Evolutionary conservation across 805 yeast genomes (phyloP).

Genomic region (Pichia phayaonensis): DNA sequence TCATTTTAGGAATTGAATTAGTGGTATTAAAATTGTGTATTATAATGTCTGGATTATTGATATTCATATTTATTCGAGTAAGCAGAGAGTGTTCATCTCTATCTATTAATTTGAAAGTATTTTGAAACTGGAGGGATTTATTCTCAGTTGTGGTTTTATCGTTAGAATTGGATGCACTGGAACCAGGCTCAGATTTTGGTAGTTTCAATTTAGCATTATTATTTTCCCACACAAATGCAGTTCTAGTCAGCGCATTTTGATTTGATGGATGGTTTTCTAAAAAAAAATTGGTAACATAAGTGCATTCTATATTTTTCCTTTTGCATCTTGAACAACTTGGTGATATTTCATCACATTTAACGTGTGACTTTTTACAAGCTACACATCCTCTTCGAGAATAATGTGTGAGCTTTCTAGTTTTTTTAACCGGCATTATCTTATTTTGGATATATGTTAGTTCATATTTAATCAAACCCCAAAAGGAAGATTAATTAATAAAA

Average conservation of each 20-base stretch:
- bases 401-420: slow-evolving; percentile 1
- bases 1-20: background rate
- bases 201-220: background rate
- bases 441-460: background rate
- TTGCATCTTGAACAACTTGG: slow-evolving; percentile 10
- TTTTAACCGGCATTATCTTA: background rate
- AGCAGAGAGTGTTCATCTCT: background rate
- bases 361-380: slow-evolving; percentile 11
- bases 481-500: too few species aligned
- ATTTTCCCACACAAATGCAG: background rate
- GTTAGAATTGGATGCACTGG: background rate
- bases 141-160: background rate
- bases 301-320: slow-evolving; percentile 6
- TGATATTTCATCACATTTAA: slow-evolving; percentile 14
- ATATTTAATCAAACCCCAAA: background rate
- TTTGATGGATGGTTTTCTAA: slow-evolving; percentile 1
- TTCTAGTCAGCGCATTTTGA: background rate
- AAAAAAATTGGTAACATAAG: slow-evolving; percentile 5
- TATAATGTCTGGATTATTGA: background rate
- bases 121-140: background rate
- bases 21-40: background rate
- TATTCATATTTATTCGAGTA: background rate
- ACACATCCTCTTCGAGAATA: slow-evolving; percentile 13
- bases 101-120: background rate
- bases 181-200: background rate